Base-by-base conservation (phyloP, 352 stramenopile genomes). In the Globisporangium orthogonon region DNA sequence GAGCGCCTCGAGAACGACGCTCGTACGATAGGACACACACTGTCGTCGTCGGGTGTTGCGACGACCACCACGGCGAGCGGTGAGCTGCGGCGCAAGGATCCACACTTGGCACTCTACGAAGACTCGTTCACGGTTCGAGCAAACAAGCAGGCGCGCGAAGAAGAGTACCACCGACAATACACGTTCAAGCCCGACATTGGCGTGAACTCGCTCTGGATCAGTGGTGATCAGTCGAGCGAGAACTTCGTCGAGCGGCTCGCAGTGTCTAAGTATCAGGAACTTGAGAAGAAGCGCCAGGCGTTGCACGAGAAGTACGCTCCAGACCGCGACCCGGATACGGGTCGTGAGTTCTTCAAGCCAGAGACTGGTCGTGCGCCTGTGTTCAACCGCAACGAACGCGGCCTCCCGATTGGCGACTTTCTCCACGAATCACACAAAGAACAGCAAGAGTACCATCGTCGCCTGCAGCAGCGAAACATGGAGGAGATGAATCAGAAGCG, bases 131-230 rank as follows among this genome's bases (percentile, higher is more conserved):
- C 85, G 14, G 67, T 65, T 11, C 68, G 69, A 35, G 66, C 69
- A 1, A 58, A 73, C 17, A 65, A 68, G 0, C 67, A 87, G 31
- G 74, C 74, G 14, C 64, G 66, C 5, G 80, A 89, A 43, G 57
- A 78, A 15, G 73, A 74, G 54, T 80, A 88, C 54, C 52, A 84
- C 18, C 71, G 68, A 44, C 78, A 88, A 63, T 89, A 83, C 62
- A 55, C 83, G 13, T 89, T 91, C 70, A 89, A 89, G 56, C 83
- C 83, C 18, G 68, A 92, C 57, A 91, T 92, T 53, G 83, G 83
- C 14, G 72, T 91, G 10, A 90, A 89, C 53, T 57, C 77, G 30
- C 62, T 89, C 1, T 91, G 81, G 81, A 65, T 71, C 43, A 67
- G 61, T 11, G 48, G 58, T 6, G 60, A 74, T 29, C 60, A 43